phyloP scores from a whole-genome alignment of 148 eudicot species.

The Chenopodium album region DNA sequence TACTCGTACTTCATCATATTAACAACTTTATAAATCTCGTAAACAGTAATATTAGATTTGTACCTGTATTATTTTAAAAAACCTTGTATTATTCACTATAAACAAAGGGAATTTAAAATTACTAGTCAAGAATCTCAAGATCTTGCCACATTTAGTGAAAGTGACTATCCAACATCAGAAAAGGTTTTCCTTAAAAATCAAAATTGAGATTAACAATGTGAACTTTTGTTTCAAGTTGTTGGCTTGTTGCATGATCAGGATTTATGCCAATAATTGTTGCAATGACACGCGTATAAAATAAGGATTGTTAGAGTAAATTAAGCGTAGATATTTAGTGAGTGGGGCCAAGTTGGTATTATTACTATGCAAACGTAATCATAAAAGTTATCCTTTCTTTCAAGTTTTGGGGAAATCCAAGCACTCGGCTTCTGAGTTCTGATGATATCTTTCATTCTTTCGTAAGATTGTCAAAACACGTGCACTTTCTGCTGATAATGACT shows the following conservation, averaged over 20 bases:
- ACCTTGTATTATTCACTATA: too few species aligned
- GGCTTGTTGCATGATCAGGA: slow-evolving; percentile 1
- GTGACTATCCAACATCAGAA: neutral
- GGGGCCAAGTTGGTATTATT: neutral
- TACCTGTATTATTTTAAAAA: too few species aligned
- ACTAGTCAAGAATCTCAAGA: neutral
- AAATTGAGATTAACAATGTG: too few species aligned
- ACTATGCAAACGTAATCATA: neutral
- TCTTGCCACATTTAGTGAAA: slow-evolving; percentile 4
- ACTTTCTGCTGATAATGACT: neutral
- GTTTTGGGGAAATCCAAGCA: neutral
- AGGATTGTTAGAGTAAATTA: neutral
- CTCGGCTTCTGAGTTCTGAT: too few species aligned
- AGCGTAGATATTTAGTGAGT: neutral
- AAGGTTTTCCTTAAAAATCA: neutral
- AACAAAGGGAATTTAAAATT: too few species aligned
- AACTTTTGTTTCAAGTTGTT: neutral
- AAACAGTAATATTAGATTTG: too few species aligned
- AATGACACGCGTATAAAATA: slow-evolving; percentile 1
- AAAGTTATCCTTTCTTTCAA: neutral
- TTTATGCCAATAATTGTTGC: slow-evolving; percentile 13
- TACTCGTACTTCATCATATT: too few species aligned
- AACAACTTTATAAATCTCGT: too few species aligned
- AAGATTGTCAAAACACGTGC: neutral
- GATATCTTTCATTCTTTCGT: neutral